A percentile compares a stretch with the other conserved stretches of the same genome.
Evolutionary conservation across 1,284 basidiomycete species (phyloP).

Genomic region (Papiliotrema nemorosa): DNA sequence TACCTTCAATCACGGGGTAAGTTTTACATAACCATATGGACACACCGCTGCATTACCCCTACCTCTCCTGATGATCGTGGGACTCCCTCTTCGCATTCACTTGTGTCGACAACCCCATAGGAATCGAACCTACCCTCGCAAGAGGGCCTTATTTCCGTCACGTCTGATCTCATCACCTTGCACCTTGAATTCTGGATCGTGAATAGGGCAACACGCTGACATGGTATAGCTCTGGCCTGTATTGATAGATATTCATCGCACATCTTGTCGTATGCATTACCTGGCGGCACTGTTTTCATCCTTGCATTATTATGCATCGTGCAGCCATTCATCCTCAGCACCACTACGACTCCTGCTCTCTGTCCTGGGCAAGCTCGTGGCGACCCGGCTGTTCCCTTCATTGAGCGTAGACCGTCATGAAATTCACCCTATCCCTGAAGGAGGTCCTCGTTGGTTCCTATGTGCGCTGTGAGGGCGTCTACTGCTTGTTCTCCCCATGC

Average conservation of each 20-base stretch:
- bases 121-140: slow-evolving; percentile 52
- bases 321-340: background rate
- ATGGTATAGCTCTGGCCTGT: background rate
- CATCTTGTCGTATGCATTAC: background rate
- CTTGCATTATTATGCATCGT: background rate
- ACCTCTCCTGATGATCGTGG: slow-evolving; percentile 45
- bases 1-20: slow-evolving; percentile 1
- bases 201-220: background rate
- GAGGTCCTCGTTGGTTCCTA: background rate
- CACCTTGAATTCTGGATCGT: background rate
- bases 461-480: slow-evolving; percentile 11
- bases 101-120: slow-evolving; percentile 49
- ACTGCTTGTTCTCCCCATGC: slow-evolving; percentile 41
- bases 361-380: no score
- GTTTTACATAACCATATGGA: no score
- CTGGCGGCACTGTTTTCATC: background rate
- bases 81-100: slow-evolving; percentile 51
- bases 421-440: background rate
- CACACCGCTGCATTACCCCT: background rate
- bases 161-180: slow-evolving; percentile 36
- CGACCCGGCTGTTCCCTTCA: no score
- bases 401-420: no score
- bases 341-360: no score
- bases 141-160: slow-evolving; percentile 38
- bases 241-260: background rate